phyloP scores from a whole-genome alignment of 768 basidiomycete genomes.

The Pisolithus sp. region DNA sequence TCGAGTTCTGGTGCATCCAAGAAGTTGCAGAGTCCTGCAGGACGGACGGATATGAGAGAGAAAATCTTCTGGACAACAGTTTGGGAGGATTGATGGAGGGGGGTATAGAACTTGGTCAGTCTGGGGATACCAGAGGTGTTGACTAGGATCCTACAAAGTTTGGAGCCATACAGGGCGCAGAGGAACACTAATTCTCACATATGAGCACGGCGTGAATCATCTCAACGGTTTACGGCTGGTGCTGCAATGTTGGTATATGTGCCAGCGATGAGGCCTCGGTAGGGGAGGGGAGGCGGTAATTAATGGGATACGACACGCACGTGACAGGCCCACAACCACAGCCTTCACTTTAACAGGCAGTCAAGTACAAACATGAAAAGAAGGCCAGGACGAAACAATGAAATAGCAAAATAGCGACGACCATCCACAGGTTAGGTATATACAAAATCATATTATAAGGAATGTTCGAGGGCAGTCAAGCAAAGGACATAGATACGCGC shows the following conservation, averaged over 20 bases:
- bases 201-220: slow-evolving; percentile 89
- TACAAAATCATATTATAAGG: background rate
- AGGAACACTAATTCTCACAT: slow-evolving; percentile 42
- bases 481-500: slow-evolving; percentile 5
- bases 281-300: no score
- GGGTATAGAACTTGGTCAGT: slow-evolving; percentile 85
- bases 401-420: background rate
- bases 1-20: slow-evolving; percentile 88
- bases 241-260: no score
- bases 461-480: background rate
- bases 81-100: slow-evolving; percentile 54
- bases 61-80: slow-evolving; percentile 84
- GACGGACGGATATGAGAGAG: slow-evolving; percentile 76
- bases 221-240: background rate
- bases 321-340: background rate
- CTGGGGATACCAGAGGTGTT: slow-evolving; percentile 88
- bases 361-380: no score
- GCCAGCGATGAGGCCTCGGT: no score
- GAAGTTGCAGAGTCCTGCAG: slow-evolving; percentile 87
- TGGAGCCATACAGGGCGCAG: slow-evolving; percentile 14
- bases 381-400: no score
- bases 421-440: background rate
- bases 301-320: no score
- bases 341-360: background rate
- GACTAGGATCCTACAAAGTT: slow-evolving; percentile 42